phyloP scores from a whole-genome alignment of 1,139 yeast genomes.

The Sporopachydermia cereana region DNA sequence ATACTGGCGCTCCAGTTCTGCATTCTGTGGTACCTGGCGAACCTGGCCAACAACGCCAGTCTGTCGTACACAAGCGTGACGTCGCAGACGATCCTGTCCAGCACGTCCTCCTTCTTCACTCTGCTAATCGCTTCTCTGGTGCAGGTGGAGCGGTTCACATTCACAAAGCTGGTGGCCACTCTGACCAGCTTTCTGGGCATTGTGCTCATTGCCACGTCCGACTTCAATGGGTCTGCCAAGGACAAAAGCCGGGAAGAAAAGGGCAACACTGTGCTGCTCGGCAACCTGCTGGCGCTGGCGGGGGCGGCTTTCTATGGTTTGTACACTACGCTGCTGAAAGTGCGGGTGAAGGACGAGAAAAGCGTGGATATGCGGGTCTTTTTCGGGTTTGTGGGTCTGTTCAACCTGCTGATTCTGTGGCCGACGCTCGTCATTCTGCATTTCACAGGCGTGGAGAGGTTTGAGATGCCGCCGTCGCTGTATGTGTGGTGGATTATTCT shows the following conservation, averaged over 20 bases:
- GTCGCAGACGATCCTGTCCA: slow-evolving; percentile 81
- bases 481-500: slow-evolving; percentile 44
- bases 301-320: slow-evolving; percentile 86
- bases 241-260: slow-evolving; percentile 21
- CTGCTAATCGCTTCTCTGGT: slow-evolving; percentile 67
- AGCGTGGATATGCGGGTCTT: slow-evolving; percentile 74
- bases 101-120: slow-evolving; percentile 90
- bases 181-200: slow-evolving; percentile 71
- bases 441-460: slow-evolving; percentile 48
- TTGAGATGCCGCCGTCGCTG: slow-evolving; percentile 52
- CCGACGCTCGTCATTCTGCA: slow-evolving; percentile 64
- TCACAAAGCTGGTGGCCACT: slow-evolving; percentile 55
- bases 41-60: slow-evolving; percentile 79
- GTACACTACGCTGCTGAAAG: slow-evolving; percentile 78
- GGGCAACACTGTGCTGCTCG: slow-evolving; percentile 36
- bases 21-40: slow-evolving; percentile 81
- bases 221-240: slow-evolving; percentile 27
- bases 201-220: slow-evolving; percentile 57
- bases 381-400: slow-evolving; percentile 89
- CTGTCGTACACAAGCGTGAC: slow-evolving; percentile 84
- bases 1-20: slow-evolving; percentile 69
- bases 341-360: slow-evolving; percentile 58
- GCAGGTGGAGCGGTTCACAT: slow-evolving; percentile 57
- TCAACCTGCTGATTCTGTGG: slow-evolving; percentile 70
- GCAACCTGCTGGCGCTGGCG: slow-evolving; percentile 66